phyloP scores from a whole-genome alignment of 2,329 filamentous ascomycete species.

The Microsporum canis region DNA sequence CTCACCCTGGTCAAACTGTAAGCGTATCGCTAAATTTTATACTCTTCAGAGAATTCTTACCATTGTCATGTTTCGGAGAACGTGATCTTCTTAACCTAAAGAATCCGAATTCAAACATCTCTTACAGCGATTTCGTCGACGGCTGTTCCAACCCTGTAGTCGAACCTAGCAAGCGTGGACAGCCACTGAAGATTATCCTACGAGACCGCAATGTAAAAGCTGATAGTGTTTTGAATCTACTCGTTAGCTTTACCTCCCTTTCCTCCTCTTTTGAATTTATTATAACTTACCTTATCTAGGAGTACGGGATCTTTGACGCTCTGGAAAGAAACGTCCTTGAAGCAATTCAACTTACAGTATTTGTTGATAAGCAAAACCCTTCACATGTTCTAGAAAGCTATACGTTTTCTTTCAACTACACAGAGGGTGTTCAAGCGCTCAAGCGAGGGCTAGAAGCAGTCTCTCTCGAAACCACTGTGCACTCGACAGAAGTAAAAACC shows the following conservation, averaged over 20 bases:
- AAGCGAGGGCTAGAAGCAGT: slow-evolving; percentile 21
- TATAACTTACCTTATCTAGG: slow-evolving; percentile 24
- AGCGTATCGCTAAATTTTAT: not conserved
- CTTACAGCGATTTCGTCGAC: slow-evolving; percentile 22
- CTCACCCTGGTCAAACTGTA: not conserved
- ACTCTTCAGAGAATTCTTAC: slow-evolving; percentile 23
- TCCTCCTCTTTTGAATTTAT: not conserved
- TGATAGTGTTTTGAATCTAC: slow-evolving; percentile 37
- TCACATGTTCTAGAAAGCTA: slow-evolving; percentile 39
- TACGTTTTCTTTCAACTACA: slow-evolving; percentile 40
- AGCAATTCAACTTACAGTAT: slow-evolving; percentile 38
- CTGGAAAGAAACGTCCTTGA: slow-evolving; percentile 33
- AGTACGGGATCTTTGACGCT: slow-evolving; percentile 39
- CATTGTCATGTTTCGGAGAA: slow-evolving; percentile 27
- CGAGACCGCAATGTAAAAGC: slow-evolving; percentile 31
- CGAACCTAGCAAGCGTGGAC: slow-evolving; percentile 16
- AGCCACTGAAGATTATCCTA: slow-evolving; percentile 32
- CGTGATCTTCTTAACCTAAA: slow-evolving; percentile 23
- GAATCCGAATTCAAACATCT: slow-evolving; percentile 17
- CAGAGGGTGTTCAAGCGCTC: slow-evolving; percentile 20
- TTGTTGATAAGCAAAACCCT: slow-evolving; percentile 28
- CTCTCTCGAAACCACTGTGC: slow-evolving; percentile 22
- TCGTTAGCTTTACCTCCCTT: slow-evolving; percentile 28
- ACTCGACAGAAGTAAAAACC: slow-evolving; percentile 26
- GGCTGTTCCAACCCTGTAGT: slow-evolving; percentile 9